A percentile compares a stretch with the other conserved stretches of the same genome.
Conservation (phyloP, 768 basidiomycete species). For the Russula griseocarnosa region DNA sequence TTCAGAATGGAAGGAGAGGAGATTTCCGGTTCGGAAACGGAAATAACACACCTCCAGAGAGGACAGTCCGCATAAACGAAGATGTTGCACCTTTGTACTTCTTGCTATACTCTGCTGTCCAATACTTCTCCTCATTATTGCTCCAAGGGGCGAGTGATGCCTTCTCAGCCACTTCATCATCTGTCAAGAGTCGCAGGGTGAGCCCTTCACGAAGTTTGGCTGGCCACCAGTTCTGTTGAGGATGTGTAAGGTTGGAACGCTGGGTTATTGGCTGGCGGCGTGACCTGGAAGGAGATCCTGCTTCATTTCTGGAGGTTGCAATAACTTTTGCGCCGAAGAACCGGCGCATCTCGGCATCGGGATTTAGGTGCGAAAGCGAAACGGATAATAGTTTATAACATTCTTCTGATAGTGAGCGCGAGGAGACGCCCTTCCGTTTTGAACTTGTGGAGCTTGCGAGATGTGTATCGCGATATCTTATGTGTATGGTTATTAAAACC, state of each 20-base stretch:
- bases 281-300: constrained; percentile 33
- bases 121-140: constrained; percentile 71
- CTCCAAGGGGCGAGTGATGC: constrained; percentile 36
- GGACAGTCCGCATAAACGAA: constrained; percentile 76
- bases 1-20: not conserved
- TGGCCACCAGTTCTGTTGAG: constrained; percentile 72
- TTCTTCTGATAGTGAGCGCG: constrained; percentile 35
- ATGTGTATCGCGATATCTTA: constrained; percentile 53
- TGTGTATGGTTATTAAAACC: not conserved
- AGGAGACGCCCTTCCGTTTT: constrained; percentile 29
- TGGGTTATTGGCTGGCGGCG: constrained; percentile 44
- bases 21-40: not conserved
- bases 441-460: constrained; percentile 26
- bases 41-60: constrained; percentile 64
- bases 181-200: constrained; percentile 53
- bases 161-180: constrained; percentile 51
- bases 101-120: constrained; percentile 83
- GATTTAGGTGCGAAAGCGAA: constrained; percentile 77
- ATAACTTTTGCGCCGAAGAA: constrained; percentile 94
- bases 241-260: constrained; percentile 73
- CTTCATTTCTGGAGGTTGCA: constrained; percentile 48
- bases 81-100: constrained; percentile 78
- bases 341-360: constrained; percentile 84
- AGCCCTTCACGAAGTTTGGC: constrained; percentile 69
- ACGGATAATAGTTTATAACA: constrained; percentile 64